Evolutionary conservation across 805 yeast species (phyloP).

Genomic region (Priceomyces medius): DNA sequence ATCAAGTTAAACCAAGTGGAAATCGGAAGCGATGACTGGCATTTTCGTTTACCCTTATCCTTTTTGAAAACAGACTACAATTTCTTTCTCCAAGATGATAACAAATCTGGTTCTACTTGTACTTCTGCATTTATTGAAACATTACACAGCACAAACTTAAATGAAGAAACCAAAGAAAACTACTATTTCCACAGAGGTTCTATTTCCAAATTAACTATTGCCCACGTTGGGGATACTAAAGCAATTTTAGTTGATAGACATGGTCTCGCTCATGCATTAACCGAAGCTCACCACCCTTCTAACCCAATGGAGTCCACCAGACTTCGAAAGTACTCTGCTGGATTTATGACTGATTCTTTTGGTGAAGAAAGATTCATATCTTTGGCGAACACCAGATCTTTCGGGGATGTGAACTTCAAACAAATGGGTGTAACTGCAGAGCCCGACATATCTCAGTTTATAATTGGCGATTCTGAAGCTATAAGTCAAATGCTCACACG

Average conservation of each 20-base stretch:
- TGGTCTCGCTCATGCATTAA: conserved; percentile 78
- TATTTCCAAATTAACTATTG: conserved; percentile 66
- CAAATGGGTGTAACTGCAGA: conserved; percentile 86
- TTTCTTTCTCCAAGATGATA: conserved; percentile 43
- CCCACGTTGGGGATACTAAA: conserved; percentile 92
- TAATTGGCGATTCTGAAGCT: conserved; percentile 56
- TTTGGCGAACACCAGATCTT: conserved; percentile 89
- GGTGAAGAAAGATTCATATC: conserved; percentile 85
- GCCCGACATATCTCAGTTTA: conserved; percentile 74
- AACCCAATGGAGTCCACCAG: conserved; percentile 76
- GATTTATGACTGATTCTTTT: conserved; percentile 81
- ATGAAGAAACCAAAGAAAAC: conserved; percentile 31
- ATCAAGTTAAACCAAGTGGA: conserved; percentile 15
- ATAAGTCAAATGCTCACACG: conserved; percentile 37
- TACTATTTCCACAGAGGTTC: conserved; percentile 67
- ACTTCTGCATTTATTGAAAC: conserved; percentile 64
- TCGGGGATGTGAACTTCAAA: conserved; percentile 85
- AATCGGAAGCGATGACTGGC: conserved; percentile 51
- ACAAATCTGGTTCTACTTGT: conserved; percentile 67
- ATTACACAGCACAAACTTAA: conserved; percentile 17
- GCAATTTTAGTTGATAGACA: conserved; percentile 78
- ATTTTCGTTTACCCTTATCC: conserved; percentile 59
- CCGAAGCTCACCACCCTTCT: conserved; percentile 83
- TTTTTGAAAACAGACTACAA: conserved; percentile 66
- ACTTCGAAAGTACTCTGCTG: conserved; percentile 57